phyloP scores from a whole-genome alignment of 139 green algal genomes.

The Prasinococcaceae sp. region DNA sequence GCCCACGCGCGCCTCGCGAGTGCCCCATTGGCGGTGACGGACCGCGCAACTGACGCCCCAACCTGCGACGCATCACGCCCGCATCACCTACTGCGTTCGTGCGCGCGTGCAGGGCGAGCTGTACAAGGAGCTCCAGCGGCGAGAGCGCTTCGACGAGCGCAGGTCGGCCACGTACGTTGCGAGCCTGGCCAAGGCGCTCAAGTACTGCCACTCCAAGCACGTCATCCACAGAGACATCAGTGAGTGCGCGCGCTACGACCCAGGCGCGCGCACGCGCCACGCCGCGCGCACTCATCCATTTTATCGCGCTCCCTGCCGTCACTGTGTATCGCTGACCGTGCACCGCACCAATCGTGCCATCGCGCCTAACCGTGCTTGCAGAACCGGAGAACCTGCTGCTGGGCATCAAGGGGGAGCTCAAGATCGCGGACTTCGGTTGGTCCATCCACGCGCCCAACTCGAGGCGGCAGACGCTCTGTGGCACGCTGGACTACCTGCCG shows the following conservation, averaged over 20 bases:
- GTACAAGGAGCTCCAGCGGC: constrained; percentile 84
- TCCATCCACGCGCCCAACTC: constrained; percentile 82
- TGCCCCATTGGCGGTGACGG: too few relatives aligned
- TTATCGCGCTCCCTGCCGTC: too few relatives aligned
- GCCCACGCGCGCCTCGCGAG: too few relatives aligned
- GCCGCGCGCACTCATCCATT: too few relatives aligned
- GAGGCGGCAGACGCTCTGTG: constrained; percentile 86
- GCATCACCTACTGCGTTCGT: too few relatives aligned
- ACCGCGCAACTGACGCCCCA: too few relatives aligned
- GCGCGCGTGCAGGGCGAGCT: constrained; percentile 80
- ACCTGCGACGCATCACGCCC: too few relatives aligned
- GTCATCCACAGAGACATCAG: constrained; percentile 99
- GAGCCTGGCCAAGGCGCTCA: constrained; percentile 60
- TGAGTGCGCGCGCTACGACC: neutral
- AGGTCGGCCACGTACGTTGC: constrained; percentile 59
- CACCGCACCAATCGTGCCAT: too few relatives aligned
- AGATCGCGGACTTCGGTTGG: constrained; percentile 99
- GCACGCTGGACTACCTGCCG: constrained; percentile 95
- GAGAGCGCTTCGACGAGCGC: constrained; percentile 63
- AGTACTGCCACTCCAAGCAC: constrained; percentile 95
- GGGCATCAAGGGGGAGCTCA: constrained; percentile 77
- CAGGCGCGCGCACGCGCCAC: too few relatives aligned
- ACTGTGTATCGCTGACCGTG: too few relatives aligned
- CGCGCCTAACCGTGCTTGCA: too few relatives aligned
- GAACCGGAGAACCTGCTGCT: constrained; percentile 94